Conservation (phyloP, 2,329 filamentous ascomycete species). For the Epichloe aotearoae region DNA sequence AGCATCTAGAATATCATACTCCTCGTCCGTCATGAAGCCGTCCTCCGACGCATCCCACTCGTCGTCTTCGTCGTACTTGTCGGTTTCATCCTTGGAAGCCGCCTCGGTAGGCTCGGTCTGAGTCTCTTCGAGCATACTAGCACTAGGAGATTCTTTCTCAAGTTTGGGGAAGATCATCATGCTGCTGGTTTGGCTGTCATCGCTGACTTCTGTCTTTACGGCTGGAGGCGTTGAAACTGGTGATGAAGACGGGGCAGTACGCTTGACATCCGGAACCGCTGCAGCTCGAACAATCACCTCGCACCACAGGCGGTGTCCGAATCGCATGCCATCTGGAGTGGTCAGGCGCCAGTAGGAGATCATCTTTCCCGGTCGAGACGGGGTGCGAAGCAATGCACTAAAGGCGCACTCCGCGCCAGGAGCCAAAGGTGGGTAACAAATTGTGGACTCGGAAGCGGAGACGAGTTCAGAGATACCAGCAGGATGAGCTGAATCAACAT, state of each 20-base stretch:
- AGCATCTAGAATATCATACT: conserved; percentile 93
- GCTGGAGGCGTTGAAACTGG: not conserved
- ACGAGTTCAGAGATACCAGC: conserved; percentile 66
- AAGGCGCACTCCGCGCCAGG: conserved; percentile 69
- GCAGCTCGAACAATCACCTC: conserved; percentile 58
- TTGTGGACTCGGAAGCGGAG: conserved; percentile 70
- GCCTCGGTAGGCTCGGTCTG: conserved; percentile 39
- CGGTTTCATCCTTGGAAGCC: conserved; percentile 36
- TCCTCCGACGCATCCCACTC: conserved; percentile 53
- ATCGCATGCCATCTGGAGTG: conserved; percentile 63
- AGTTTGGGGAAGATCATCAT: conserved; percentile 96
- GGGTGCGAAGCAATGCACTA: conserved; percentile 73
- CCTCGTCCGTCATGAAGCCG: conserved; percentile 89
- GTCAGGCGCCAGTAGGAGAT: conserved; percentile 97
- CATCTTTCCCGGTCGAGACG: conserved; percentile 58
- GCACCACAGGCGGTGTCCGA: conserved; percentile 92
- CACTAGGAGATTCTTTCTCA: conserved; percentile 79
- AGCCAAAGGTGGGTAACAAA: conserved; percentile 53
- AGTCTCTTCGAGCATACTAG: conserved; percentile 58
- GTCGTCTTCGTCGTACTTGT: conserved; percentile 34
- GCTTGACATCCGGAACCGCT: conserved; percentile 12
- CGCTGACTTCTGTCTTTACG: conserved; percentile 16
- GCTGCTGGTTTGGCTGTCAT: conserved; percentile 28
- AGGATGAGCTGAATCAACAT: conserved; percentile 67
- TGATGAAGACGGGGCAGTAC: conserved; percentile 10